A percentile compares a stretch with the other conserved stretches of the same genome.
phyloP scores from a whole-genome alignment of 192 early-diverging fungal species.

The Backusella macrospora region DNA sequence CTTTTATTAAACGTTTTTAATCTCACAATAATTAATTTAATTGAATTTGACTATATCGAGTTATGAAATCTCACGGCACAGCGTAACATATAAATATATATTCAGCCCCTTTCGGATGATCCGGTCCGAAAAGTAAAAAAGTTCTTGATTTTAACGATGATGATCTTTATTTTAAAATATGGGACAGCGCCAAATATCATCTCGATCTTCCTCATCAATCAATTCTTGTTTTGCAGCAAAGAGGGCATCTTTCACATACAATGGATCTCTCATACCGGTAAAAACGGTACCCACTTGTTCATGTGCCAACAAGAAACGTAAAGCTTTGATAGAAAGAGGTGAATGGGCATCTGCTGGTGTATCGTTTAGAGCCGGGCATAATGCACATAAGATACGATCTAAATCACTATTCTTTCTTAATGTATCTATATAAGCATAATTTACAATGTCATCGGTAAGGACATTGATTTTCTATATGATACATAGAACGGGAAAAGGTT shows the following conservation, averaged over 20 bases:
- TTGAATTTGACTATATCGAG: too few species aligned
- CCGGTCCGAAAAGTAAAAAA: too few species aligned
- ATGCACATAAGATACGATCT: constrained; percentile 47
- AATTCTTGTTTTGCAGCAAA: constrained; percentile 36
- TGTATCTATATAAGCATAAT: constrained; percentile 53
- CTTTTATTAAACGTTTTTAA: too few species aligned
- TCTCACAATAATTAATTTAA: too few species aligned
- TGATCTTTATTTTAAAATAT: constrained; percentile 5
- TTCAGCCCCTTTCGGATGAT: too few species aligned
- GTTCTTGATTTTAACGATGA: background rate
- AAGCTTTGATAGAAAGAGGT: constrained; percentile 55
- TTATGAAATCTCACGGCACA: too few species aligned
- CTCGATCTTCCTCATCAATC: constrained; percentile 37
- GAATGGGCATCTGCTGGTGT: constrained; percentile 40
- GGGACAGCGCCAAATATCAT: constrained; percentile 45
- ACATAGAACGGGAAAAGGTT: too few species aligned
- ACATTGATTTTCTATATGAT: constrained; percentile 8
- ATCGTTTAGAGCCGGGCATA: constrained; percentile 42
- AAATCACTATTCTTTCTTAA: constrained; percentile 59
- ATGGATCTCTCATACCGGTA: constrained; percentile 62
- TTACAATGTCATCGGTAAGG: constrained; percentile 42
- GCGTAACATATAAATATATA: too few species aligned
- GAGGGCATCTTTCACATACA: constrained; percentile 63
- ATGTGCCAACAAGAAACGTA: constrained; percentile 51
- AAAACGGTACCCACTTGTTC: constrained; percentile 56